These are phyloP conservation scores for Solanum chmielewskii DNA, from an alignment of 257 asterid genomes.

Conservation along the genomic window DNA sequence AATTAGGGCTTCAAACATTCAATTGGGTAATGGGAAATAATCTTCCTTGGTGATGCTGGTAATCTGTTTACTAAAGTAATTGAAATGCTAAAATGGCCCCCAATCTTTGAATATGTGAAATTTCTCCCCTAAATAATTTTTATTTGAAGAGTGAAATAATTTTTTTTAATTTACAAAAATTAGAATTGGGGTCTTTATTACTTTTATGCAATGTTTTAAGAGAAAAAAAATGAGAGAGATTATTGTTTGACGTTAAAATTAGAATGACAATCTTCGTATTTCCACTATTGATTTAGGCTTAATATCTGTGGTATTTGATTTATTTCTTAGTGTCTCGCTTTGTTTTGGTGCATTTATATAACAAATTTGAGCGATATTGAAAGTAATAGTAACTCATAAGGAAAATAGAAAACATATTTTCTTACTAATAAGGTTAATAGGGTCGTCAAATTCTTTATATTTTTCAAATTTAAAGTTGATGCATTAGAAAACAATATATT, in stretches of 20 bases:
- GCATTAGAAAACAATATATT: too few relatives aligned
- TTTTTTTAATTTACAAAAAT: not conserved
- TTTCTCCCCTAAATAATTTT: not conserved
- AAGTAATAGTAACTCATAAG: too few relatives aligned
- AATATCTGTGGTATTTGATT: too few relatives aligned
- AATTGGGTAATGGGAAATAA: not conserved
- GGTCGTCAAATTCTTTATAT: too few relatives aligned
- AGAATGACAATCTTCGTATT: not conserved
- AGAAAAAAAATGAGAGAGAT: too few relatives aligned
- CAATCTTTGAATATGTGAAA: not conserved
- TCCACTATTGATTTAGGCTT: not conserved
- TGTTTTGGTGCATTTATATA: too few relatives aligned
- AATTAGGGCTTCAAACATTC: not conserved
- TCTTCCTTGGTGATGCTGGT: not conserved
- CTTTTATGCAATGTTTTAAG: not conserved
- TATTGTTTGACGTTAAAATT: not conserved
- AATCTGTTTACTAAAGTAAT: not conserved
- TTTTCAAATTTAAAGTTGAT: too few relatives aligned
- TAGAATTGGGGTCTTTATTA: not conserved
- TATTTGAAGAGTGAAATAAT: not conserved
- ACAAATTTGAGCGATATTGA: too few relatives aligned
- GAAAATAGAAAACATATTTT: too few relatives aligned
- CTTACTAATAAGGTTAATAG: accelerated
- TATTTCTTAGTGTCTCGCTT: not conserved
- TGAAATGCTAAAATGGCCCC: not conserved